phyloP scores from a whole-genome alignment of 805 yeast genomes.

The Kluyveromyces starmeri region DNA sequence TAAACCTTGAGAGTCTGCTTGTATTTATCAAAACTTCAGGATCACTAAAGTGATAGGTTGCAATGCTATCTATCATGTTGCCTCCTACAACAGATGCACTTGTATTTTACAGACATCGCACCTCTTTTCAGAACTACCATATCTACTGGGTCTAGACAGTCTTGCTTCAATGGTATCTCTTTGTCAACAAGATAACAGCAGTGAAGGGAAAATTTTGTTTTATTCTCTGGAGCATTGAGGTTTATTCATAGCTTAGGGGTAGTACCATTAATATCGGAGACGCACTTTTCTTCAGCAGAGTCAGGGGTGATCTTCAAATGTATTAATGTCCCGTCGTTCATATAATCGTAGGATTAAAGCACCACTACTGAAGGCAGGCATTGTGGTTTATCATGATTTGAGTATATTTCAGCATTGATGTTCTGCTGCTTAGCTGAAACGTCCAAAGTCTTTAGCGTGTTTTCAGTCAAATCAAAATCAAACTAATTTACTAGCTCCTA shows the following conservation, averaged over 20 bases:
- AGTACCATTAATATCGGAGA: constrained; percentile 41
- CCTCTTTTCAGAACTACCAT: constrained; percentile 15
- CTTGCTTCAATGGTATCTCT: constrained; percentile 46
- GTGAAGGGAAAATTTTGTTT: constrained; percentile 39
- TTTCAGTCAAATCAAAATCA: constrained; percentile 30
- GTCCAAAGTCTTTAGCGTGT: no score
- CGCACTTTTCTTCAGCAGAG: constrained; percentile 29
- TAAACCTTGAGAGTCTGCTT: constrained; percentile 48
- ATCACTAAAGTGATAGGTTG: constrained; percentile 44
- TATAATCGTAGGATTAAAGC: constrained; percentile 27
- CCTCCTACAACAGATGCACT: constrained; percentile 41
- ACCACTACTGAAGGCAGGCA: constrained; percentile 25
- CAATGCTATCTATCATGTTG: constrained; percentile 46
- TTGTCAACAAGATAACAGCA: constrained; percentile 38
- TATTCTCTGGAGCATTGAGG: constrained; percentile 43
- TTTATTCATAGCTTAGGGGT: constrained; percentile 40
- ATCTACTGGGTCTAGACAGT: constrained; percentile 36
- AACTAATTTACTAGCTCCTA: constrained; percentile 33
- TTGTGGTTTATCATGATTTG: constrained; percentile 35
- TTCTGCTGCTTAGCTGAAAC: no score
- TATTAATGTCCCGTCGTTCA: constrained; percentile 47
- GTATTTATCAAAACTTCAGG: constrained; percentile 40
- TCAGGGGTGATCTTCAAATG: constrained; percentile 31
- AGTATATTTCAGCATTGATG: no score
- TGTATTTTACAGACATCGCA: constrained; percentile 30